Conservation (phyloP, 2,329 filamentous ascomycete species). For the Claviceps maximensis region DNA sequence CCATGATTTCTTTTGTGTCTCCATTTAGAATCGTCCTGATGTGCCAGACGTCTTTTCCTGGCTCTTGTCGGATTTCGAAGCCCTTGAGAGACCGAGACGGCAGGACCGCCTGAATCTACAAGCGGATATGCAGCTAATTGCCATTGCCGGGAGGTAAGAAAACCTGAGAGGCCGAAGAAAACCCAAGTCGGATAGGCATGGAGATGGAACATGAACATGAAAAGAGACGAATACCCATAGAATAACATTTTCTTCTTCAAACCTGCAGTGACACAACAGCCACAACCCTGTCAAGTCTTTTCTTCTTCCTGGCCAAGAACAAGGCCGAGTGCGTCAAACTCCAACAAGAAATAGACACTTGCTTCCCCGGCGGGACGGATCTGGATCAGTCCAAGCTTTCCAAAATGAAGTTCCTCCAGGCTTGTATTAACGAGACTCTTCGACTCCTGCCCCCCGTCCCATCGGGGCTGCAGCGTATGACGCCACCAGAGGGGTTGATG, state of each 20-base stretch:
- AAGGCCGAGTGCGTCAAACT: conserved; percentile 15
- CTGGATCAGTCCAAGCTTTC: conserved; percentile 11
- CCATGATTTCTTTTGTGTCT: background rate
- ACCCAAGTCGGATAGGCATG: background rate
- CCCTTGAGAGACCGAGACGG: conserved; percentile 3
- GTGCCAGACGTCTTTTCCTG: conserved; percentile 19
- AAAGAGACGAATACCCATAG: background rate
- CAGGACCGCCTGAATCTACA: conserved; percentile 14
- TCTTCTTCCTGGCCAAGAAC: conserved; percentile 20
- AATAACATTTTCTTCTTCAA: background rate
- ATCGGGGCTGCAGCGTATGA: conserved; percentile 20
- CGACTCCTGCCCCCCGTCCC: conserved; percentile 25
- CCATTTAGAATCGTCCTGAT: conserved; percentile 5
- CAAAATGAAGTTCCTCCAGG: conserved; percentile 19
- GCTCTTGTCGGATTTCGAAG: conserved; percentile 16
- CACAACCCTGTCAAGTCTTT: conserved; percentile 18
- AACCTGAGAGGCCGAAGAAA: background rate
- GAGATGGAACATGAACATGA: background rate
- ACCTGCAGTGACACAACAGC: conserved; percentile 23
- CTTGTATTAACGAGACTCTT: conserved; percentile 26
- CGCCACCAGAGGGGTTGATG: conserved; percentile 22
- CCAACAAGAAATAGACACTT: conserved; percentile 20
- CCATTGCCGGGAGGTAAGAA: conserved; percentile 19
- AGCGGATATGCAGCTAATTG: conserved; percentile 18
- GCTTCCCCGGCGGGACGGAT: conserved; percentile 2